A percentile compares a stretch with the other conserved stretches of the same genome.
These are phyloP conservation scores for Colletotrichum theobromicola DNA, from an alignment of 2,329 filamentous ascomycete species.

Conservation along the genomic window DNA sequence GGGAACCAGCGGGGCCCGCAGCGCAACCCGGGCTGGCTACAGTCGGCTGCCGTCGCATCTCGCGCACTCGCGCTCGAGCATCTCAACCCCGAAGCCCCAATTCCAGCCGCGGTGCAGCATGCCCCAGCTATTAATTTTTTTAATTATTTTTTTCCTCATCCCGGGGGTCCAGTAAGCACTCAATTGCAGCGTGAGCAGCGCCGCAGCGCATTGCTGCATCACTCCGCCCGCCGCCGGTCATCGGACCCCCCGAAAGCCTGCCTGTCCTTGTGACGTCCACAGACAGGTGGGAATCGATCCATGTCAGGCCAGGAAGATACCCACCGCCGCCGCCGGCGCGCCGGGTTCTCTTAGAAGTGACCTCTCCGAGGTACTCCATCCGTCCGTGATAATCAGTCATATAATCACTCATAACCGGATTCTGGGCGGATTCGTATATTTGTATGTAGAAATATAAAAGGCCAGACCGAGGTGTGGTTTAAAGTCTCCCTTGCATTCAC, in stretches of 20 bases:
- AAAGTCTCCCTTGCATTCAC: neutral
- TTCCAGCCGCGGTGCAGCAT: neutral
- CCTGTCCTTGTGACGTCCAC: neutral
- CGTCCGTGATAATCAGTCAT: conserved; percentile 3
- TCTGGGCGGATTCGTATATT: neutral
- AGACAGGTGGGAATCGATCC: conserved; percentile 10
- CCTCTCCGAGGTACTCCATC: conserved; percentile 6
- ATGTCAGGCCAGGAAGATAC: conserved; percentile 14
- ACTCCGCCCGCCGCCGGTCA: conserved; percentile 11
- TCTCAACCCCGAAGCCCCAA: conserved; percentile 63
- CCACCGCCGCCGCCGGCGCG: neutral
- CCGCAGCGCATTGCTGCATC: neutral
- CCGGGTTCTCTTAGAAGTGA: neutral
- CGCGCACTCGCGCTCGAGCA: conserved; percentile 61
- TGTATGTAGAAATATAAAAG: neutral
- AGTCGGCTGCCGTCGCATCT: conserved; percentile 7
- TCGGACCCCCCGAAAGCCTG: conserved; percentile 11
- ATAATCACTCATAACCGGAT: neutral
- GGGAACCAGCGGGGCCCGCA: neutral
- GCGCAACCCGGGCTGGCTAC: conserved; percentile 2
- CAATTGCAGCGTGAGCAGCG: neutral
- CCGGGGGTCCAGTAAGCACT: neutral
- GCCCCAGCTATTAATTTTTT: neutral
- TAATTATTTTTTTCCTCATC: neutral
- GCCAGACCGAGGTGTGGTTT: neutral